Conservation (phyloP, 805 yeast genomes). For the Lipomyces lipofer region DNA sequence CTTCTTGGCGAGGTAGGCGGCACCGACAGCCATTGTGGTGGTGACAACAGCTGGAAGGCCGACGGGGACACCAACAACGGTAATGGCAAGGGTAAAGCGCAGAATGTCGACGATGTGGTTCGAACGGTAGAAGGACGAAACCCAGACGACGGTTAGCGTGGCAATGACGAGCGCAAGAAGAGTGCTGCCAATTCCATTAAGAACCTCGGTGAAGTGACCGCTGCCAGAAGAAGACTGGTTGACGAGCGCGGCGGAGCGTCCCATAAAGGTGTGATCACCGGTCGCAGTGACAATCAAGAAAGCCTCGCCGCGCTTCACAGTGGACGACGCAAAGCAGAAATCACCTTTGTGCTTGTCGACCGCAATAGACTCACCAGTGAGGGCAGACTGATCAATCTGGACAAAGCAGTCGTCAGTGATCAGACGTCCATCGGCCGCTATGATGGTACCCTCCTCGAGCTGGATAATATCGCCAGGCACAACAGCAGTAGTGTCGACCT, state of each 20-base stretch:
- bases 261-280: constrained; percentile 94
- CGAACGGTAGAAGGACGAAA: constrained; percentile 91
- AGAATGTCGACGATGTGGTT: constrained; percentile 81
- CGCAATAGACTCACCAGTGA: constrained; percentile 96
- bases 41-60: constrained; percentile 99
- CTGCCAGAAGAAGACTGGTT: constrained; percentile 89
- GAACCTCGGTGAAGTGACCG: constrained; percentile 96
- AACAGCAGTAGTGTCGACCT: constrained; percentile 76
- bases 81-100: constrained; percentile 90
- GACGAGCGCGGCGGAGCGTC: constrained; percentile 96
- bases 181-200: constrained; percentile 95
- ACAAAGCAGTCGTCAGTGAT: constrained; percentile 82
- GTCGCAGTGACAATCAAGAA: constrained; percentile 93
- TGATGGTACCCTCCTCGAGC: constrained; percentile 80
- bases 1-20: constrained; percentile 94
- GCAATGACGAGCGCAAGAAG: constrained; percentile 83
- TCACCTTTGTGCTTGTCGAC: constrained; percentile 91
- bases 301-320: constrained; percentile 95
- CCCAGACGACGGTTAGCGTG: constrained; percentile 88
- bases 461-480: constrained; percentile 94
- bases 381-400: constrained; percentile 95
- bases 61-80: constrained; percentile 97
- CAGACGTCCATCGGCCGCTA: constrained; percentile 91
- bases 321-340: constrained; percentile 85
- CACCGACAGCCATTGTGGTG: constrained; percentile 99